A percentile compares a stretch with the other conserved stretches of the same genome.
phyloP scores from a whole-genome alignment of 768 basidiomycete species.

The Clitopilus hobsonii region DNA sequence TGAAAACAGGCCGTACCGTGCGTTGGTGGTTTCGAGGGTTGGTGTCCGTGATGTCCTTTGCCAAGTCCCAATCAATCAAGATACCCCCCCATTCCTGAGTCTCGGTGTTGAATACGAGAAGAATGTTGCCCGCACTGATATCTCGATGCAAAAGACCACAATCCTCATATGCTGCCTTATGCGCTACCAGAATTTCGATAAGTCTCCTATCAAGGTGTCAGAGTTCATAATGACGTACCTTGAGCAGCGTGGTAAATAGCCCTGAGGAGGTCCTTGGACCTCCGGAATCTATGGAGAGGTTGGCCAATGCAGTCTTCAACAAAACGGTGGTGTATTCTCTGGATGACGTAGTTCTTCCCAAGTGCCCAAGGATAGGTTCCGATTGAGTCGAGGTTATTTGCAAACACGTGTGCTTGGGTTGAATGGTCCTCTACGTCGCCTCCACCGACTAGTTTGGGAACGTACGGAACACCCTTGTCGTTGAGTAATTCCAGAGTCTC shows the following conservation, averaged over 20 bases:
- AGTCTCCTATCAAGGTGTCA: too few species aligned
- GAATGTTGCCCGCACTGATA: not conserved
- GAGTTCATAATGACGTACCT: not conserved
- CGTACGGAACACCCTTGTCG: not conserved
- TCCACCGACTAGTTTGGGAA: not conserved
- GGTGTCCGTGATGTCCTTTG: not conserved
- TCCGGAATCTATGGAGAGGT: not conserved
- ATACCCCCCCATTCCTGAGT: not conserved
- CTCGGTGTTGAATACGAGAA: not conserved
- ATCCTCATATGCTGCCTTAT: not conserved
- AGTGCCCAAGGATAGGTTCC: not conserved
- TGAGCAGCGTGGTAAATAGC: not conserved
- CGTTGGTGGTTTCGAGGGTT: not conserved
- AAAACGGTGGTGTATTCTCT: constrained; percentile 1
- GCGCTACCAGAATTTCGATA: not conserved
- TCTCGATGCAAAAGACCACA: constrained; percentile 1
- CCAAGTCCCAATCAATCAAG: constrained; percentile 1
- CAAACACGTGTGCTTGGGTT: not conserved
- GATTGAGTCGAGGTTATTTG: not conserved
- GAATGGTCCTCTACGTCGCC: not conserved
- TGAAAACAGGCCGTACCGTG: not conserved
- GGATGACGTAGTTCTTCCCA: not conserved
- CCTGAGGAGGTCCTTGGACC: not conserved
- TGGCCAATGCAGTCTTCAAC: not conserved
- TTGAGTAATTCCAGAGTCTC: not conserved